These are phyloP conservation scores for Fusarium sp. DNA, from an alignment of 2,329 filamentous ascomycete genomes.

Conservation along the genomic window DNA sequence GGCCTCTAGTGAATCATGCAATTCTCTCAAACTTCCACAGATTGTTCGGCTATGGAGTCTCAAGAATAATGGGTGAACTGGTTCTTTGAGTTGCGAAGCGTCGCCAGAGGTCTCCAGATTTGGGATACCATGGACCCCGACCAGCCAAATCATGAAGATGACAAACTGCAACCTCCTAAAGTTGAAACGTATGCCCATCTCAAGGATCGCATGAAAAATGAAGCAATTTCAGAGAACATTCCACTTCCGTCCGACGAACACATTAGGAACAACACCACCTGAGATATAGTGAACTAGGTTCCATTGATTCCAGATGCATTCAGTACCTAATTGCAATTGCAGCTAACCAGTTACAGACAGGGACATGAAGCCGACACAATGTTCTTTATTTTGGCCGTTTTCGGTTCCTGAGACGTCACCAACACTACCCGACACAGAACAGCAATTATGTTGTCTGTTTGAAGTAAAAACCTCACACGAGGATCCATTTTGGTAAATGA, in stretches of 20 bases:
- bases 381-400: background rate
- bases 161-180: background rate
- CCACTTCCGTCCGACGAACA: too few relatives aligned
- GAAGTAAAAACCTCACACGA: too few relatives aligned
- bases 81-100: background rate
- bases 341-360: background rate
- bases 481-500: fast-evolving
- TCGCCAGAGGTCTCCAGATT: background rate
- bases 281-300: background rate
- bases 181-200: background rate
- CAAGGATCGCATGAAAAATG: background rate
- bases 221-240: background rate
- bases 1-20: background rate
- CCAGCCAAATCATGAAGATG: background rate
- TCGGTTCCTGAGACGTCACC: background rate
- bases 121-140: background rate
- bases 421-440: background rate
- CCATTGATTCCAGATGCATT: fast-evolving
- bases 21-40: background rate
- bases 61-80: background rate
- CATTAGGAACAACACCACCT: background rate
- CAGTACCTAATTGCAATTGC: background rate
- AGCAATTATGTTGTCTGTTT: background rate
- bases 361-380: too few relatives aligned
- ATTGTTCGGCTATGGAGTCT: background rate